These are phyloP conservation scores for Jaapia argillacea DNA, from an alignment of 768 basidiomycete species.

Conservation along the genomic window DNA sequence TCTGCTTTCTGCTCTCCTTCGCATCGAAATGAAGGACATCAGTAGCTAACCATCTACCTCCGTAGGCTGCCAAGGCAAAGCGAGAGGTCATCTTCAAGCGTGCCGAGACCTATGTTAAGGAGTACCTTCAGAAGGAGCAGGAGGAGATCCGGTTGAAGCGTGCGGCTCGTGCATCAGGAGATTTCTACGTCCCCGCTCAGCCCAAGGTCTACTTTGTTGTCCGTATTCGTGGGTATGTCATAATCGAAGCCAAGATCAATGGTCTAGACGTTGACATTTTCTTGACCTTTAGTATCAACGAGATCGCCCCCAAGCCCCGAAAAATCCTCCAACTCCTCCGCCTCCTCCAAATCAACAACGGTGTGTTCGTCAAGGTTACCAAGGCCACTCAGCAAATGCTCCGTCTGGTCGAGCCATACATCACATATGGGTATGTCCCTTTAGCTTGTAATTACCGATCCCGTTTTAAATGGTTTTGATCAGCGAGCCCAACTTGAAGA, in stretches of 20 bases:
- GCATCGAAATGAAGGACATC: slow-evolving; percentile 7
- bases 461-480: not conserved
- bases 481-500: slow-evolving; percentile 94
- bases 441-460: not conserved
- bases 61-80: slow-evolving; percentile 79
- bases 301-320: slow-evolving; percentile 98
- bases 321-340: slow-evolving; percentile 99
- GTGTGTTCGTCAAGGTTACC: slow-evolving; percentile 96
- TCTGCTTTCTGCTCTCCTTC: slow-evolving; percentile 12
- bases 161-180: slow-evolving; percentile 81
- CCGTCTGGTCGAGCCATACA: slow-evolving; percentile 92
- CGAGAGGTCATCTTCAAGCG: slow-evolving; percentile 99
- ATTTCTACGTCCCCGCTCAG: slow-evolving; percentile 97
- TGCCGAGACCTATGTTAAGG: slow-evolving; percentile 96
- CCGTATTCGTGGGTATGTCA: slow-evolving; percentile 86
- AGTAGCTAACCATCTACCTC: too few species aligned
- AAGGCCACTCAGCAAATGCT: slow-evolving; percentile 97
- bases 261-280: slow-evolving; percentile 1
- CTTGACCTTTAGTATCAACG: slow-evolving; percentile 83
- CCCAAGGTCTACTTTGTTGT: slow-evolving; percentile 97
- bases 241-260: too few species aligned
- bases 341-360: slow-evolving; percentile 99
- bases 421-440: slow-evolving; percentile 81
- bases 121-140: slow-evolving; percentile 85
- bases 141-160: slow-evolving; percentile 96